A percentile compares a stretch with the other conserved stretches of the same genome.
phyloP scores from a whole-genome alignment of 192 early-diverging fungal genomes.

The Umbelopsis sp. region DNA sequence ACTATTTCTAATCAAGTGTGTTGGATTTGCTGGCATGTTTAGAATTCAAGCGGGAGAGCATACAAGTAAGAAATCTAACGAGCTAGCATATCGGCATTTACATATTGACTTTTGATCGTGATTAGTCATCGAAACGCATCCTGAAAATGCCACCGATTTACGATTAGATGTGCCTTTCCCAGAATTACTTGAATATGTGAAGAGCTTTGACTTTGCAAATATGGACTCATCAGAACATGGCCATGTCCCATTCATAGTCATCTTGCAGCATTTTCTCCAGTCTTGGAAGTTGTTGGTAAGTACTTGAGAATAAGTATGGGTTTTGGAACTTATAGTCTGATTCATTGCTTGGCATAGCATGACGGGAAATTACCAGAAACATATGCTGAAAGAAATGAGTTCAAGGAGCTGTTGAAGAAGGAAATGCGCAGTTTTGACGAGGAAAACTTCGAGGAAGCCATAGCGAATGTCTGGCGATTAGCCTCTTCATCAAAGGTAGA shows the following conservation, averaged over 20 bases:
- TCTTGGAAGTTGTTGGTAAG: conserved; percentile 70
- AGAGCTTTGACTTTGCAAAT: conserved; percentile 67
- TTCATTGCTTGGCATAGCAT: conserved; percentile 42
- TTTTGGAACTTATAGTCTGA: not conserved
- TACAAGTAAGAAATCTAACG: conserved; percentile 58
- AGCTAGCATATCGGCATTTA: no score
- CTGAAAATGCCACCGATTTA: conserved; percentile 75
- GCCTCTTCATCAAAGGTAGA: conserved; percentile 5
- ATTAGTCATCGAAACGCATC: conserved; percentile 90
- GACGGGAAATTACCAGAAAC: conserved; percentile 61
- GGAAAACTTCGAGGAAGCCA: conserved; percentile 92
- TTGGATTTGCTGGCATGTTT: conserved; percentile 80
- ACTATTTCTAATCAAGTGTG: conserved; percentile 67
- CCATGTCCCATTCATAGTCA: conserved; percentile 86
- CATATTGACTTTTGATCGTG: conserved; percentile 14
- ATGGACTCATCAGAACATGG: conserved; percentile 71
- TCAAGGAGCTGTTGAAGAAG: conserved; percentile 62
- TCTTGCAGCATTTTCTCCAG: conserved; percentile 78
- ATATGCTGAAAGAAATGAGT: conserved; percentile 62
- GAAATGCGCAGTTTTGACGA: conserved; percentile 67
- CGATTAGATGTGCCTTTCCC: conserved; percentile 85
- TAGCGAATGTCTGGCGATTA: conserved; percentile 59
- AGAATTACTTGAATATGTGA: conserved; percentile 61
- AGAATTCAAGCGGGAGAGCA: conserved; percentile 79
- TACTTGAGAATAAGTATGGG: not conserved